These are phyloP conservation scores for Melanopsichium pennsylvanicum DNA, from an alignment of 1,284 basidiomycete genomes.

Conservation along the genomic window DNA sequence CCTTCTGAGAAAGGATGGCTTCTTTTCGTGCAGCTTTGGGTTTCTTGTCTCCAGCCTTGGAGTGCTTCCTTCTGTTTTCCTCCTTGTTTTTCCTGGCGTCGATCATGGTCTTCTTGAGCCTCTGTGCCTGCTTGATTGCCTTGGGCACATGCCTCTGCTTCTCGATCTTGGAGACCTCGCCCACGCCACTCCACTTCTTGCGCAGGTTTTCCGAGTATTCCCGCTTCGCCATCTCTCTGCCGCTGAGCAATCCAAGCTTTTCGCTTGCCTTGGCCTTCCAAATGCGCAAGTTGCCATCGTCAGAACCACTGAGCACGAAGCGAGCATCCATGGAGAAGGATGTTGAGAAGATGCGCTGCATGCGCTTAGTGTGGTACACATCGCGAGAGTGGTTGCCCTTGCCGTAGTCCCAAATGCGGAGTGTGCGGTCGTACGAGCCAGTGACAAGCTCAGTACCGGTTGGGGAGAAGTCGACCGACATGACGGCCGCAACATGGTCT, in stretches of 20 bases:
- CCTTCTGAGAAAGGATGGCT: conserved; percentile 47
- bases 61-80: conserved; percentile 77
- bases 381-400: conserved; percentile 80
- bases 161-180: conserved; percentile 81
- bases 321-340: conserved; percentile 86
- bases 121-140: conserved; percentile 83
- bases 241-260: conserved; percentile 87
- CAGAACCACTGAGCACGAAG: conserved; percentile 91
- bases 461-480: conserved; percentile 70
- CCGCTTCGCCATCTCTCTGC: conserved; percentile 88
- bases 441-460: conserved; percentile 96
- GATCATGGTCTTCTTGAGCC: conserved; percentile 91
- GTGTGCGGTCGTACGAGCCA: conserved; percentile 93
- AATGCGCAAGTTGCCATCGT: conserved; percentile 94
- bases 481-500: conserved; percentile 91
- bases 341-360: conserved; percentile 79
- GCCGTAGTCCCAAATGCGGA: conserved; percentile 91
- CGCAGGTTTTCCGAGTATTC: conserved; percentile 91
- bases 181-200: conserved; percentile 79
- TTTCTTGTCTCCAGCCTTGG: conserved; percentile 82
- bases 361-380: conserved; percentile 97
- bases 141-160: conserved; percentile 87
- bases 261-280: conserved; percentile 96
- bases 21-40: conserved; percentile 87
- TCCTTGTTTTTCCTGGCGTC: conserved; percentile 90